phyloP scores from a whole-genome alignment of 805 yeast species.

The Myxozyma neglecta region DNA sequence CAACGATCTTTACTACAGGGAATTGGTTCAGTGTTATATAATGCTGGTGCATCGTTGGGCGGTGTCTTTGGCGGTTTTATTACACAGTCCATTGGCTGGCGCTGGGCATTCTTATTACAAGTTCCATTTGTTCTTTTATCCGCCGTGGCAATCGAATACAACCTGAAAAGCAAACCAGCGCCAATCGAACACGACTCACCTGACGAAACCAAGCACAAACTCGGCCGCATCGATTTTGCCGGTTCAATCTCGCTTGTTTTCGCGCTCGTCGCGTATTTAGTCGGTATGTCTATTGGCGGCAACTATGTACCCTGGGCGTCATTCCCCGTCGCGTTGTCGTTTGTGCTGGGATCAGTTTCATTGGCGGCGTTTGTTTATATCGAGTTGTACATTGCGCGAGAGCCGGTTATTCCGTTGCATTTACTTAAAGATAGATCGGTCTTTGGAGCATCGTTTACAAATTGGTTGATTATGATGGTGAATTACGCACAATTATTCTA shows the following conservation, averaged over 20 bases:
- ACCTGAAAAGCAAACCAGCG: slow-evolving; percentile 53
- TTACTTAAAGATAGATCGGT: slow-evolving; percentile 60
- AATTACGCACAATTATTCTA: slow-evolving; percentile 64
- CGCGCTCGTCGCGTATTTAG: slow-evolving; percentile 58
- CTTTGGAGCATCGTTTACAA: slow-evolving; percentile 62
- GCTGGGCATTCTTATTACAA: slow-evolving; percentile 41
- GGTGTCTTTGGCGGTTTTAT: slow-evolving; percentile 49
- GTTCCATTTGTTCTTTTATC: slow-evolving; percentile 53
- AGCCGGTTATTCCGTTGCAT: slow-evolving; percentile 67
- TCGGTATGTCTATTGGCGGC: slow-evolving; percentile 69
- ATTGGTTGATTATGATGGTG: slow-evolving; percentile 72
- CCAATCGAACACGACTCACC: slow-evolving; percentile 57
- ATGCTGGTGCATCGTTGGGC: slow-evolving; percentile 64
- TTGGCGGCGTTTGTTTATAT: slow-evolving; percentile 49
- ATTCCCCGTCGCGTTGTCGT: slow-evolving; percentile 43
- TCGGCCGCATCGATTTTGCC: slow-evolving; percentile 61
- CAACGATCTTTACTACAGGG: slow-evolving; percentile 74
- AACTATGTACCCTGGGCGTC: slow-evolving; percentile 52
- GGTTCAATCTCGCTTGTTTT: slow-evolving; percentile 63
- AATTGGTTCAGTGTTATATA: slow-evolving; percentile 61
- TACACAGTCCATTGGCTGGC: slow-evolving; percentile 54
- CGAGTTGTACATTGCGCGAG: slow-evolving; percentile 53
- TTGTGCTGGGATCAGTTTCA: slow-evolving; percentile 40
- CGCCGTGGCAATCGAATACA: slow-evolving; percentile 67
- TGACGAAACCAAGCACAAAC: slow-evolving; percentile 28